Evolutionary conservation across 78 protist species (phyloP), one percentile per base, ranked within the genome.

Genomic region (Chrysochromulina tobinii): DNA sequence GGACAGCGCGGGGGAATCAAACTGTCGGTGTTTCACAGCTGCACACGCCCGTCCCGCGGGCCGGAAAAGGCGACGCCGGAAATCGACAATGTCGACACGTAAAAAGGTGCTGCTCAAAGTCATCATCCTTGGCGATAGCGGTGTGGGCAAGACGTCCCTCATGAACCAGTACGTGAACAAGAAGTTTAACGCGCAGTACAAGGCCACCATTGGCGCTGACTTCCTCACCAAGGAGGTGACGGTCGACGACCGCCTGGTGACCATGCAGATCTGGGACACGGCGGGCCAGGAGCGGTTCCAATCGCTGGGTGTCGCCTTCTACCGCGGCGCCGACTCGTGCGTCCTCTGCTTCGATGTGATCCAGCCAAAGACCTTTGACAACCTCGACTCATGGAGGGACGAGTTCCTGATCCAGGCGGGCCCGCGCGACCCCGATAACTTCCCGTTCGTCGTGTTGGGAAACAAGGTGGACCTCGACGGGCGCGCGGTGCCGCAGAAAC

Each of bases 141-240:
- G 98, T 1, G 89, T 84, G 67, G 99, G 99, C 50, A 98, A 98
- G 96, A 97, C 99, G 12, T 97, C 98, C 17, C 96, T 98, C 61
- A 97, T 98, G 98, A 95, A 96, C 93, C 99, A 97, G 87, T 97
- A 97, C 88, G 99, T 98, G 51, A 97, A 96, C 96, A 93, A 96
- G 89, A 97, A 97, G 96, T 99, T 99, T 95, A 94, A 66, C 86
- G 84, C 66, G 64, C 95, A 97, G 90, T 99, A 99, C 96, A 99
- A 99, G 96, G 99, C 99, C 61, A 99, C 99, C 90, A 99, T 99
- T 61, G 99, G 99, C 48, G 99, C 99, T 18, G 99, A 99, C 90
- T 99, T 99, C 96, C 95, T 98, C 66, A 97, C 99, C 20, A 96
- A 96, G 95, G 99, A 98, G 67, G 95, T 99, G 27, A 92, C 55